phyloP scores from a whole-genome alignment of 2,329 filamentous ascomycete genomes.

The Aspergillus neotritici region DNA sequence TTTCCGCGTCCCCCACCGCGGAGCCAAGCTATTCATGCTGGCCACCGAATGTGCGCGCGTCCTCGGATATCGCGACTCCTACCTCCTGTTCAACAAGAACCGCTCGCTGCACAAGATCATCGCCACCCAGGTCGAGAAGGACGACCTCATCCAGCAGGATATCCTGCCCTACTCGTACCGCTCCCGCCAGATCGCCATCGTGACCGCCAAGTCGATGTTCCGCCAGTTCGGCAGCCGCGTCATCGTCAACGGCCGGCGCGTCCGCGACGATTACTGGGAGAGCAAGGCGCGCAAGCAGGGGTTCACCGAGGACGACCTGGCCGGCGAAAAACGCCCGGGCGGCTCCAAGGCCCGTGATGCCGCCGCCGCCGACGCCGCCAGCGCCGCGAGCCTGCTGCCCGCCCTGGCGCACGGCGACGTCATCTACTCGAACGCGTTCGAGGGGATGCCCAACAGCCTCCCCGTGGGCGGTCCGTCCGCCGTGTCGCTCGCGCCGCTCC shows the following conservation, averaged over 20 bases:
- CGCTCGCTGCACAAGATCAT: constrained; percentile 96
- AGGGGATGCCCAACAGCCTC: constrained; percentile 61
- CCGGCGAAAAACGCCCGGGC: constrained; percentile 91
- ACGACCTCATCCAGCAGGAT: constrained; percentile 90
- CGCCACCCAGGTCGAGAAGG: constrained; percentile 90
- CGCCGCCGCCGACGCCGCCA: constrained; percentile 62
- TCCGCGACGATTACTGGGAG: constrained; percentile 98
- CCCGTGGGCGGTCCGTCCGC: constrained; percentile 62
- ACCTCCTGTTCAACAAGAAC: constrained; percentile 97
- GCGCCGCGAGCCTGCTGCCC: constrained; percentile 53
- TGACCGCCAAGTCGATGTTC: constrained; percentile 97
- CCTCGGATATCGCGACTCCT: constrained; percentile 92
- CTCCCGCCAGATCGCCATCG: constrained; percentile 97
- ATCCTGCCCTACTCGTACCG: constrained; percentile 96
- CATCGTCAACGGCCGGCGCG: constrained; percentile 80
- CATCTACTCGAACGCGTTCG: constrained; percentile 75
- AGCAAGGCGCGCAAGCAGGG: constrained; percentile 94
- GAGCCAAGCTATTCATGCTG: constrained; percentile 95
- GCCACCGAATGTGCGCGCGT: constrained; percentile 95
- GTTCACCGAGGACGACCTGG: constrained; percentile 93
- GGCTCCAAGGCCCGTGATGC: constrained; percentile 83
- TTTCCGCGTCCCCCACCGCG: constrained; percentile 84
- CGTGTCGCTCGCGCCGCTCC: constrained; percentile 65
- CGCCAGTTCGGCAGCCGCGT: constrained; percentile 94
- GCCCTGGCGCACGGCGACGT: constrained; percentile 74